Conservation (phyloP, 179 eudicot species). For the Camellia oleifera region DNA sequence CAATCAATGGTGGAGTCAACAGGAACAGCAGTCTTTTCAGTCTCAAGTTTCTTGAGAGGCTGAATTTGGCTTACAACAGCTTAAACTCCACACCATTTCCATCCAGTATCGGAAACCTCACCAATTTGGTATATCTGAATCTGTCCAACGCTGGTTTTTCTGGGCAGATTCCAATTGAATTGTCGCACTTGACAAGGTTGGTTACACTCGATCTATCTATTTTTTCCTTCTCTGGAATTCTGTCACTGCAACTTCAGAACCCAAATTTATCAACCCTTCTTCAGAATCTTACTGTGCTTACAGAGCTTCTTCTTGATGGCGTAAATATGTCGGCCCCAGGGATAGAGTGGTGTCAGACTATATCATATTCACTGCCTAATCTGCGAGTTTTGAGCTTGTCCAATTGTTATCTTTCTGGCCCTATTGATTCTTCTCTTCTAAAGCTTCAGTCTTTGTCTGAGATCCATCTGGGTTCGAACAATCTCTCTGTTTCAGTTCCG, state of each 20-base stretch:
- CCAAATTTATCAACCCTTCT: constrained; percentile 20
- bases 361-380: constrained; percentile 41
- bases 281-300: constrained; percentile 32
- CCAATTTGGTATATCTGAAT: constrained; percentile 25
- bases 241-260: constrained; percentile 14
- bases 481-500: constrained; percentile 32
- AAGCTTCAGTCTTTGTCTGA: constrained; percentile 33
- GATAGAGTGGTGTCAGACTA: constrained; percentile 38
- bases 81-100: constrained; percentile 25
- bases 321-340: constrained; percentile 35
- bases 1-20: constrained; percentile 21
- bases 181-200: constrained; percentile 20
- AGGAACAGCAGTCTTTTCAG: constrained; percentile 13
- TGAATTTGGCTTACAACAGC: constrained; percentile 23
- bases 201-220: constrained; percentile 34
- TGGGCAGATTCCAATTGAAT: constrained; percentile 18
- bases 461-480: constrained; percentile 40
- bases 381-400: constrained; percentile 46
- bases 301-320: constrained; percentile 29
- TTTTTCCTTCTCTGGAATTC: background rate
- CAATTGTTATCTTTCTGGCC: constrained; percentile 41
- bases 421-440: constrained; percentile 29
- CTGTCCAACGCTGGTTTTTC: constrained; percentile 22
- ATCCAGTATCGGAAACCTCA: constrained; percentile 25
- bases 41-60: constrained; percentile 20